These are phyloP conservation scores for Chlamydomonas reinhardtii DNA, from an alignment of 163 green algal genomes.

Conservation along the genomic window DNA sequence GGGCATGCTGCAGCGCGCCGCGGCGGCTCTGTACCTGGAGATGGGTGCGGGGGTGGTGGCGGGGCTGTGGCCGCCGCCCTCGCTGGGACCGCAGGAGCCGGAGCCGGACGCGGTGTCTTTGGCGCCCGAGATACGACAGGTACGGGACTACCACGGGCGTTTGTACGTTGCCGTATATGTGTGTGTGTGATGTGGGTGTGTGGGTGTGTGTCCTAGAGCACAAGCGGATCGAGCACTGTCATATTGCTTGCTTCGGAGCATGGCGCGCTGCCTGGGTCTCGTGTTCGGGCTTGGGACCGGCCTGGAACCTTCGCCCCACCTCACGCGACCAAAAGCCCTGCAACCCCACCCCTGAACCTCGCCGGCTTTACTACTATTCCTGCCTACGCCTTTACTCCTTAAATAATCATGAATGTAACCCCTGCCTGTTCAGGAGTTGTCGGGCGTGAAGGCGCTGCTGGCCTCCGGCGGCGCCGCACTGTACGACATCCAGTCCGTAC, in stretches of 20 bases:
- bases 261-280: too few relatives aligned
- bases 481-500: constrained; percentile 10
- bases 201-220: background rate
- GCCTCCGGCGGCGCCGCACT: background rate
- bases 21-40: constrained; percentile 44
- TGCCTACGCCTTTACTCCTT: too few relatives aligned
- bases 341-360: too few relatives aligned
- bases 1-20: background rate
- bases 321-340: too few relatives aligned
- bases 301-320: too few relatives aligned
- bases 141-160: too few relatives aligned
- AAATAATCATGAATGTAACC: too few relatives aligned
- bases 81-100: background rate
- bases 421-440: constrained; percentile 25
- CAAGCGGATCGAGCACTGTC: too few relatives aligned
- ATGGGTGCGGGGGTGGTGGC: constrained; percentile 20
- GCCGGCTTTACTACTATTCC: too few relatives aligned
- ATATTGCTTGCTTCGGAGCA: too few relatives aligned
- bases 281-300: too few relatives aligned
- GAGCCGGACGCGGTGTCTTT: constrained; percentile 15
- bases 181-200: background rate
- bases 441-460: constrained; percentile 9
- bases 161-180: too few relatives aligned
- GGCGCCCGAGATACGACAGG: constrained; percentile 14
- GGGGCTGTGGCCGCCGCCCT: constrained; percentile 10